Base-by-base conservation (phyloP, 192 early-diverging fungal species). In the Diversispora epigaea region DNA sequence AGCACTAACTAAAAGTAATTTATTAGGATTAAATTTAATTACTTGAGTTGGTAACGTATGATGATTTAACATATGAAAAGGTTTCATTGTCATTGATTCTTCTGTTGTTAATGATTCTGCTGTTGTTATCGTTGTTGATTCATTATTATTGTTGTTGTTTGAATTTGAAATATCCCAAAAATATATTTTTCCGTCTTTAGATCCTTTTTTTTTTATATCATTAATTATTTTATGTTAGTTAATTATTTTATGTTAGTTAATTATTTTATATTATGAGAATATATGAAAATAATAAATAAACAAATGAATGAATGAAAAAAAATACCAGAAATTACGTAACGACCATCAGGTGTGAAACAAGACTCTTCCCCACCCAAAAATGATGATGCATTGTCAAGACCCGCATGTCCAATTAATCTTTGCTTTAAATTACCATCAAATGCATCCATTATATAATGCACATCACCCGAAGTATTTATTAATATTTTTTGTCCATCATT, bases 401-500 rank as follows among this genome's bases (percentile, higher is more conserved):
- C 81, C 10, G 78, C 77, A 65, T 83, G 81, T 0, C 85, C 83
- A 8, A 86, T 76, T 14, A 86, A 80, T 44, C 71, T 66, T 15
- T 81, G 77, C 56, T 80, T 76, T 6, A 89, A 63, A 1, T 82
- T 73, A 9, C 86, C 84, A 0, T 82, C 76, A 70, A 85, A 94
- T 10, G 92, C 83, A 76, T 95, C 91, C 10, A 95, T 71, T 5
- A 93, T 71, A 63, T 88, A 91, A 47, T 85, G 82, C 1, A 68
- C 69, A 22, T 91, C 85, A 0, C 77, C 82, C 0, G 80, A 77
- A 2, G 92, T 94, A 3, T 87, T 86, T 2, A 95, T 68, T 0
- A 95, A 75, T 11, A 96, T 80, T 39, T 85, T 77, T 70, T 93
- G 92, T 8, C 93, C 93, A 64, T 94, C 91, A 43, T 91, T 90